A percentile compares a stretch with the other conserved stretches of the same genome.
These are phyloP conservation scores for Trichopus zeylanicus DNA, from an alignment of 116 monocot species.

Conservation along the genomic window DNA sequence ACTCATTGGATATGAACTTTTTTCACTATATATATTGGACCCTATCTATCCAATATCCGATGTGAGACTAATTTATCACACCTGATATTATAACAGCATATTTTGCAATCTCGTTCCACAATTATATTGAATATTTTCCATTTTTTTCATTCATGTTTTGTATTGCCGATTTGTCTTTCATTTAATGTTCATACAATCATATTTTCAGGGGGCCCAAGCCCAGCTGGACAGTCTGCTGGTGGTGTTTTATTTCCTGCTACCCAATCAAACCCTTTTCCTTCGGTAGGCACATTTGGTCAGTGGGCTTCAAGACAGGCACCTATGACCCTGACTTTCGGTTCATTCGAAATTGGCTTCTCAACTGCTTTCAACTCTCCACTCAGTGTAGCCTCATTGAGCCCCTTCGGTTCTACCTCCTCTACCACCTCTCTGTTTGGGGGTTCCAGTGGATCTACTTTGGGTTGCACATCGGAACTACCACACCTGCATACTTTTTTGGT, in stretches of 20 bases:
- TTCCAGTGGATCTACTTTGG: slow-evolving; percentile 42
- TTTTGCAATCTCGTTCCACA: background rate
- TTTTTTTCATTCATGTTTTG: background rate
- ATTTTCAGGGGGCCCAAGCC: slow-evolving; percentile 49
- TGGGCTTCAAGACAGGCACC: slow-evolving; percentile 54
- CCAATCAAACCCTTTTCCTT: slow-evolving; percentile 60
- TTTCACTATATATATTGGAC: no score
- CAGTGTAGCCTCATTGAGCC: slow-evolving; percentile 54
- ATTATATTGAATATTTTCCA: background rate
- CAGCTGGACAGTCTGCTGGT: slow-evolving; percentile 47
- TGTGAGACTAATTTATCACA: no score
- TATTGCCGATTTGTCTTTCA: background rate
- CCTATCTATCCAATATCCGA: no score
- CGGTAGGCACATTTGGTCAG: slow-evolving; percentile 59
- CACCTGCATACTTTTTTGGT: slow-evolving; percentile 52
- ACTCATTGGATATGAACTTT: no score
- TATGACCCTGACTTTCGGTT: slow-evolving; percentile 62
- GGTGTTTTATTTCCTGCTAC: slow-evolving; percentile 29
- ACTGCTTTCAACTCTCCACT: slow-evolving; percentile 66
- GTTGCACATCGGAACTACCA: slow-evolving; percentile 35
- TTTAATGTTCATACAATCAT: background rate
- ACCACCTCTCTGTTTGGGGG: slow-evolving; percentile 45
- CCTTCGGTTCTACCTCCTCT: slow-evolving; percentile 66
- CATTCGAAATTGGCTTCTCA: slow-evolving; percentile 56
- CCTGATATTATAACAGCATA: background rate